These are phyloP conservation scores for Fistulifera solaris DNA, from an alignment of 108 stramenopile genomes.

Conservation along the genomic window DNA sequence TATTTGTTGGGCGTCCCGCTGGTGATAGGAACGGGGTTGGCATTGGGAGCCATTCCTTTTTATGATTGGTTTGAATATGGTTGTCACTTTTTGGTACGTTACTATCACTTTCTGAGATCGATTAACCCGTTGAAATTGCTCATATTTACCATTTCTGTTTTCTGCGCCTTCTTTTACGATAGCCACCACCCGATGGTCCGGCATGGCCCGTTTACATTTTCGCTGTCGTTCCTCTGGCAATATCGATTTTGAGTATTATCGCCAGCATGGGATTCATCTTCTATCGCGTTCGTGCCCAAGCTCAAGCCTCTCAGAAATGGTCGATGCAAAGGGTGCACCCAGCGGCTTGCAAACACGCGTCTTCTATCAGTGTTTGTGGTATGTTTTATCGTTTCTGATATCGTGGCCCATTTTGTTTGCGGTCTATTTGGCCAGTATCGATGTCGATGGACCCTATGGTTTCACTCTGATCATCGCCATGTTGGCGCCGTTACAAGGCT, in stretches of 20 bases:
- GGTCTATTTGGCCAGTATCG: conserved; percentile 1
- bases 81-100: conserved; percentile 3
- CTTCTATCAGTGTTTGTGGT: conserved; percentile 5
- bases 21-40: background rate
- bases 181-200: background rate
- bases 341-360: conserved; percentile 2
- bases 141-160: no score
- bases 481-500: conserved; percentile 27
- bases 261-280: background rate
- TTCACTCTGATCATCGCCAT: conserved; percentile 7
- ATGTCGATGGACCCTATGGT: background rate
- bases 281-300: background rate
- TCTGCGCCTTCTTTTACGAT: no score
- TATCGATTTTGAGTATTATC: background rate
- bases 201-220: background rate
- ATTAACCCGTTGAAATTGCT: no score
- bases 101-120: no score
- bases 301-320: background rate
- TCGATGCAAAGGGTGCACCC: background rate
- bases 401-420: conserved; percentile 8
- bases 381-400: conserved; percentile 1
- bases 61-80: conserved; percentile 2
- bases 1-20: conserved; percentile 1
- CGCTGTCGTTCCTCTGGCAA: background rate
- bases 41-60: conserved; percentile 2